Evolutionary conservation across 192 early-diverging fungal species (phyloP).

Genomic region (Backusella tuberculispora): DNA sequence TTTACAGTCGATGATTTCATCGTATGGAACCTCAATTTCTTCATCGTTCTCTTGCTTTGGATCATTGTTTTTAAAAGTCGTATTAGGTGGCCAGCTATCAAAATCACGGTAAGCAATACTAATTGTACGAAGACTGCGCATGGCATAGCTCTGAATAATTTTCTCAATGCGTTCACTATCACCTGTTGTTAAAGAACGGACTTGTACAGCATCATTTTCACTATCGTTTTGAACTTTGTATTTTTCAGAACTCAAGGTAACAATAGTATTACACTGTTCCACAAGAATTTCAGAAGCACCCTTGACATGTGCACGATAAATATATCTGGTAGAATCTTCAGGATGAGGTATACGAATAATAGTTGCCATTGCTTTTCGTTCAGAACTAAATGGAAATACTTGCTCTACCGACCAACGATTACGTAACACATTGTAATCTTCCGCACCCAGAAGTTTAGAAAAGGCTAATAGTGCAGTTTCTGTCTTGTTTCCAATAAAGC

Average conservation of each 20-base stretch:
- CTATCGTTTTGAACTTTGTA: conserved; percentile 31
- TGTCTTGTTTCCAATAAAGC: conserved; percentile 91
- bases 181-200: conserved; percentile 42
- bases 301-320: conserved; percentile 86
- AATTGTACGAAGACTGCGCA: conserved; percentile 90
- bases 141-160: conserved; percentile 73
- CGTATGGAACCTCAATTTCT: conserved; percentile 58
- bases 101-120: conserved; percentile 85
- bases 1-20: conserved; percentile 56
- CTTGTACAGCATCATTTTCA: conserved; percentile 37
- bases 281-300: conserved; percentile 93
- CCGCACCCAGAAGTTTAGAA: conserved; percentile 64
- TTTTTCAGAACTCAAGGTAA: conserved; percentile 39
- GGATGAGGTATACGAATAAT: conserved; percentile 65
- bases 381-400: conserved; percentile 90
- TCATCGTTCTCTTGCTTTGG: conserved; percentile 25
- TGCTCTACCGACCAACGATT: conserved; percentile 65
- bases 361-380: conserved; percentile 92
- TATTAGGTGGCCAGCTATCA: conserved; percentile 59
- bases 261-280: conserved; percentile 59
- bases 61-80: conserved; percentile 18
- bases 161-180: conserved; percentile 42
- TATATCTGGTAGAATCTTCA: conserved; percentile 38
- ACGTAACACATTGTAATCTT: conserved; percentile 68
- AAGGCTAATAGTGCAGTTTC: conserved; percentile 92